Percentiles rank a stretch among this genome's conserved stretches.
Evolutionary conservation across 306 rosid genomes (phyloP).

Genomic region (Acmispon strigosus): DNA sequence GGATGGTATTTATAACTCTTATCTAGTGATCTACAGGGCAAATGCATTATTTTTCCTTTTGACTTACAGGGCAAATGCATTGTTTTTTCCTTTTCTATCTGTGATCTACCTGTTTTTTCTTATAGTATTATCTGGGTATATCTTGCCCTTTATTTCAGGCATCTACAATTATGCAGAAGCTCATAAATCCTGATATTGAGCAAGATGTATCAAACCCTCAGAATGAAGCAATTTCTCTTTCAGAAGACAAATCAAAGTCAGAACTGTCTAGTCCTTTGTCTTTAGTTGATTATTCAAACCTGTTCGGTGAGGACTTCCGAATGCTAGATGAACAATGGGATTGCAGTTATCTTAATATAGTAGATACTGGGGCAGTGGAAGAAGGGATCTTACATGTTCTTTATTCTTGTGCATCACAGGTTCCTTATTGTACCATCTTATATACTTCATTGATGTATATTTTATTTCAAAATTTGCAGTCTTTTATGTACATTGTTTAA

Average conservation of each 20-base stretch:
- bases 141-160: slow-evolving; percentile 48
- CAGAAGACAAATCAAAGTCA: slow-evolving; percentile 46
- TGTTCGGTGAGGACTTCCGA: slow-evolving; percentile 81
- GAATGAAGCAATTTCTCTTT: slow-evolving; percentile 36
- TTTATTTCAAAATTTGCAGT: slow-evolving; percentile 15
- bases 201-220: slow-evolving; percentile 46
- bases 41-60: slow-evolving; percentile 10
- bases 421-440: slow-evolving; percentile 34
- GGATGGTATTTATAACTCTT: slow-evolving; percentile 56
- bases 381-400: slow-evolving; percentile 88
- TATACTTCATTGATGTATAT: neutral
- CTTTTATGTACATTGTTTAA: slow-evolving; percentile 31
- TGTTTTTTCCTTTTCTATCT: neutral
- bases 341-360: slow-evolving; percentile 60
- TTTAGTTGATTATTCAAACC: slow-evolving; percentile 61
- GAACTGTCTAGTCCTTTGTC: slow-evolving; percentile 42
- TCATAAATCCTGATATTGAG: slow-evolving; percentile 49
- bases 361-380: slow-evolving; percentile 83
- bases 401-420: slow-evolving; percentile 93
- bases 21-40: too few species aligned
- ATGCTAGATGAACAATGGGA: slow-evolving; percentile 74
- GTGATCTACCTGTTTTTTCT: slow-evolving; percentile 15
- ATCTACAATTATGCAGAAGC: slow-evolving; percentile 73
- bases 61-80: neutral
- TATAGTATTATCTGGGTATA: slow-evolving; percentile 5